phyloP scores from a whole-genome alignment of 306 rosid species.

The Hippophae gyantsensis region DNA sequence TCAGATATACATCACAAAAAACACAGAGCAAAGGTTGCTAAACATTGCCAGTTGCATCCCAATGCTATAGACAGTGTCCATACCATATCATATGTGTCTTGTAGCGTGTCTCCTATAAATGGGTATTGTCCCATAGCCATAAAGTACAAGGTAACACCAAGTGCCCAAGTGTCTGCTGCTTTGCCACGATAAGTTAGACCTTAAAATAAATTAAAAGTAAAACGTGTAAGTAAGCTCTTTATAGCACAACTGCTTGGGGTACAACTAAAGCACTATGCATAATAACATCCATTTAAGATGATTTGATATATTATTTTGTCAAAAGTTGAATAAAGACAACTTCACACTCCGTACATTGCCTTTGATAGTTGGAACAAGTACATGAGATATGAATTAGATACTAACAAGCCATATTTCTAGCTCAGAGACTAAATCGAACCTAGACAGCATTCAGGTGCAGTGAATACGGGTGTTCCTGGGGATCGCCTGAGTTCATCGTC shows the following conservation, averaged over 20 bases:
- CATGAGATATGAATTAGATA: too few relatives aligned
- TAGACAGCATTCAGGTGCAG: slow-evolving; percentile 95
- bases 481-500: slow-evolving; percentile 92
- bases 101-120: slow-evolving; percentile 93
- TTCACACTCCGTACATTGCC: too few relatives aligned
- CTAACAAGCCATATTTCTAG: background rate
- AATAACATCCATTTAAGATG: too few relatives aligned
- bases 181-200: slow-evolving; percentile 77
- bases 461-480: slow-evolving; percentile 99
- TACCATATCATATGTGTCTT: slow-evolving; percentile 95
- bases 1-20: background rate
- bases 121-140: slow-evolving; percentile 84
- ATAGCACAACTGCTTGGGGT: background rate
- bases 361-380: too few relatives aligned
- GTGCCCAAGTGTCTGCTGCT: slow-evolving; percentile 96
- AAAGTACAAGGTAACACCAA: slow-evolving; percentile 91
- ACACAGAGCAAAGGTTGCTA: background rate
- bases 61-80: background rate
- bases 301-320: too few relatives aligned
- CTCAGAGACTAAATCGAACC: slow-evolving; percentile 34
- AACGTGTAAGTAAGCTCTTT: slow-evolving; percentile 12
- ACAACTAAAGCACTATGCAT: background rate
- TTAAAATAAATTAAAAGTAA: slow-evolving; percentile 13
- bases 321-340: too few relatives aligned
- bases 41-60: background rate